Base-by-base conservation (phyloP, 2,329 filamentous ascomycete genomes). In the Sphaerostilbella broomeana region DNA sequence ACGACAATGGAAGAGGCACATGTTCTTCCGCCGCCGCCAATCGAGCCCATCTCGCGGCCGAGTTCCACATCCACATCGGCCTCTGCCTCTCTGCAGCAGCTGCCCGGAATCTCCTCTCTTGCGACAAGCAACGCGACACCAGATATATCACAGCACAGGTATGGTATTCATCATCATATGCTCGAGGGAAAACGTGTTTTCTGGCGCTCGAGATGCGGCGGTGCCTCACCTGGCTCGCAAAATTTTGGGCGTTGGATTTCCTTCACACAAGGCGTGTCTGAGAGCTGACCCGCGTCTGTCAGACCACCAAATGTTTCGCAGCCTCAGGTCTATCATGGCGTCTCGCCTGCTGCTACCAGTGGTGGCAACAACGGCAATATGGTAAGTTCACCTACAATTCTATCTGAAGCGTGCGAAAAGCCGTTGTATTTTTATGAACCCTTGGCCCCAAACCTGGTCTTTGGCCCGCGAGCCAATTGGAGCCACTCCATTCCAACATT, bases 11-110 rank as follows among this genome's bases (percentile, higher is more conserved):
- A 73, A 51, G 70, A 73, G 41, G 47, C 59, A 21, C 63, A 65
- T 38, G 49, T 61, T 33, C 53, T 67, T 30, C 55, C 64, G 27
- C 54, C 62, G 25, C 59, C 63, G 24, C 56, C 58, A 8, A 53
- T 67, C 28, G 72, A 77, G 46, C 61, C 67, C 13, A 67, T 72
- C 43, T 72, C 72, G 20, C 63, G 67, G 48, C 69, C 69, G 16
- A 67, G 63, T 49, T 72, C 72, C 21, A 67, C 67, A 3, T 70
- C 72, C 4, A 68, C 69, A 2, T 61, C 65, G 15, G 62, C 61
- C 13, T 67, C 68, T 12, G 54, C 65, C 20, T 53, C 54, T 18
- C 31, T 63, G 41, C 60, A 63, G 12, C 70, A 74, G 28, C 55
- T 74, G 26, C 63, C 70, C 7, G 64, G 62, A 22, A 66, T 74